Base-by-base conservation (phyloP, 2,329 filamentous ascomycete species). In the Pseudogymnoascus sp. region DNA sequence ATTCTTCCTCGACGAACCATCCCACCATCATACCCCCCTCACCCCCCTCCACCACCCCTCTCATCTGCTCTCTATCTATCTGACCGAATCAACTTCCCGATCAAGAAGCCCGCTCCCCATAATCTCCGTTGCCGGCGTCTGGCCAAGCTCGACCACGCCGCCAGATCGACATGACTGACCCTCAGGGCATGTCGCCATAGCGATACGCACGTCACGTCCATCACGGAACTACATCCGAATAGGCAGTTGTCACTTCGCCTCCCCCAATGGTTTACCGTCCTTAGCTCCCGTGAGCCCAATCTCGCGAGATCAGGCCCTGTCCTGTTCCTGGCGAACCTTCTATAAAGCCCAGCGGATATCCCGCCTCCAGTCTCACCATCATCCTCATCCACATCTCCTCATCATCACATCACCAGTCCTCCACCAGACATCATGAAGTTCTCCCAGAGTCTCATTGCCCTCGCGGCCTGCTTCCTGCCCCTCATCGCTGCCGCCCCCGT, bases 401-500 rank as follows among this genome's bases (percentile, higher is more conserved):
- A 16, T 31, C 25, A 31, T 31, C 47, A 53, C 47, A 31, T 53
- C n/a, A 53, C 14, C 10, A 31, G 21, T 37, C 31, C 16, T 23
- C 18, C 31, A 60, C 12, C 56, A 11, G n/a, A 23, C 56, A 60
- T n/a, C 56, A 60, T 60, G 56, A 60, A 37, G 33, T 60, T 60
- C 56, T 33, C 33, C 33, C 31, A 60, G 56, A 60, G 18, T 60
- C 33, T 60, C 23, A 60, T 60, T 16, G 69, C 69, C 60, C 66
- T 72, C 50, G 70, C 70, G 62, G 71, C 70, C 64, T 33, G 66
- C 14, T 62, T 70, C 60, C 62, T 65, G n/a, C 70, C 71, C 16
- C 61, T 66, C 18, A 64, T 69, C 33, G 66, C 69, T 35, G 69
- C 64, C 28, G 69, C 69, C 8, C 70, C 70, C 61, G 59, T 68